These are phyloP conservation scores for Leucogyrophana mollusca DNA, from an alignment of 768 basidiomycete species.

Conservation along the genomic window DNA sequence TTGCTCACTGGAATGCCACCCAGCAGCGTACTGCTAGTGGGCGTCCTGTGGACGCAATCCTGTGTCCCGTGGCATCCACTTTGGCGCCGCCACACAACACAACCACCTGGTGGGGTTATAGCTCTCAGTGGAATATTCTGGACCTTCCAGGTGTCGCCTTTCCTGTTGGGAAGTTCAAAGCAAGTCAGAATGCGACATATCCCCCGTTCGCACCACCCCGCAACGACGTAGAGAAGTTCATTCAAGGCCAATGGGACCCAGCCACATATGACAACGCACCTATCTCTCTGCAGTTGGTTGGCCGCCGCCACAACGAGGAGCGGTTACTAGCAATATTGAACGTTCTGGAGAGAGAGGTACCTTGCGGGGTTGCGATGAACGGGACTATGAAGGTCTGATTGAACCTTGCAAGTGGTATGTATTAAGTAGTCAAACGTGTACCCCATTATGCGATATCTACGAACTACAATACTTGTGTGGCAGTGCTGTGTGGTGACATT, in stretches of 20 bases:
- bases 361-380: background rate
- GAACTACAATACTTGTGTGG: too few relatives aligned
- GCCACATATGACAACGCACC: constrained; percentile 42
- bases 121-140: constrained; percentile 51
- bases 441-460: too few relatives aligned
- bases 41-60: constrained; percentile 45
- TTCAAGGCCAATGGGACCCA: constrained; percentile 41
- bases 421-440: too few relatives aligned
- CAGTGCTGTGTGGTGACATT: too few relatives aligned
- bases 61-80: constrained; percentile 46
- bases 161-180: constrained; percentile 39
- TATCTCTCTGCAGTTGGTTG: constrained; percentile 48
- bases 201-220: constrained; percentile 24
- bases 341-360: constrained; percentile 32
- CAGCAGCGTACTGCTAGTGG: constrained; percentile 35
- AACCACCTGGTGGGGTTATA: constrained; percentile 50
- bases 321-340: constrained; percentile 43
- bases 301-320: constrained; percentile 50
- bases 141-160: constrained; percentile 49
- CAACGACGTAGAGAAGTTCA: constrained; percentile 33
- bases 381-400: too few relatives aligned
- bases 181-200: constrained; percentile 17
- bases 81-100: constrained; percentile 48
- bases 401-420: too few relatives aligned
- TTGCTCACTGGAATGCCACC: constrained; percentile 46